Evolutionary conservation across 2,329 filamentous ascomycete species (phyloP).

Genomic region (Raffaelea albimanens): DNA sequence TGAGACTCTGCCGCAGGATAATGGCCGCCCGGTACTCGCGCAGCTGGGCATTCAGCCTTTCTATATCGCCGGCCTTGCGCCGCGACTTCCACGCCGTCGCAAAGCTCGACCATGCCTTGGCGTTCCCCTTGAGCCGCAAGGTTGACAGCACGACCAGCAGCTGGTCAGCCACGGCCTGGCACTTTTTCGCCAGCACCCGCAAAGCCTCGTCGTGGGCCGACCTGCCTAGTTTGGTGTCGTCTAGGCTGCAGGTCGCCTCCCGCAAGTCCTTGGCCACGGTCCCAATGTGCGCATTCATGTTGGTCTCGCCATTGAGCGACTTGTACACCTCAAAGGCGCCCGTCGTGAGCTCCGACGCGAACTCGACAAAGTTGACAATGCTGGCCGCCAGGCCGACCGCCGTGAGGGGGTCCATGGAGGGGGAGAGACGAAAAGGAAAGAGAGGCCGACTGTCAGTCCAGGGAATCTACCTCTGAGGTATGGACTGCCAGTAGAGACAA

Average conservation of each 20-base stretch:
- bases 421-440: background rate
- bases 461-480: too few relatives aligned
- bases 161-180: background rate
- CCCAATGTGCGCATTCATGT: background rate
- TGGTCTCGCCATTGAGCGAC: conserved; percentile 27
- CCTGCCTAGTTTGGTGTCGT: background rate
- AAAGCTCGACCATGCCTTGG: too few relatives aligned
- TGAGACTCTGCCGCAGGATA: background rate
- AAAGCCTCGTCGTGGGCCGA: background rate
- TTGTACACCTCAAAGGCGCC: conserved; percentile 35
- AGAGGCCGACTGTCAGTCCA: too few relatives aligned
- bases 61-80: background rate
- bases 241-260: too few relatives aligned
- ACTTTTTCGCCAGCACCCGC: background rate
- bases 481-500: too few relatives aligned
- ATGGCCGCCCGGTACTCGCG: background rate
- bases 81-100: background rate
- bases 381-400: conserved; percentile 33
- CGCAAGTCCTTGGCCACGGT: background rate
- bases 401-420: conserved; percentile 14
- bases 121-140: background rate
- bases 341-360: conserved; percentile 30
- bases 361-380: conserved; percentile 35
- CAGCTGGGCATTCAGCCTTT: background rate
- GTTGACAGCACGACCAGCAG: background rate